Base-by-base conservation (phyloP, 192 early-diverging fungal species). In the Lobulomyces angularis region DNA sequence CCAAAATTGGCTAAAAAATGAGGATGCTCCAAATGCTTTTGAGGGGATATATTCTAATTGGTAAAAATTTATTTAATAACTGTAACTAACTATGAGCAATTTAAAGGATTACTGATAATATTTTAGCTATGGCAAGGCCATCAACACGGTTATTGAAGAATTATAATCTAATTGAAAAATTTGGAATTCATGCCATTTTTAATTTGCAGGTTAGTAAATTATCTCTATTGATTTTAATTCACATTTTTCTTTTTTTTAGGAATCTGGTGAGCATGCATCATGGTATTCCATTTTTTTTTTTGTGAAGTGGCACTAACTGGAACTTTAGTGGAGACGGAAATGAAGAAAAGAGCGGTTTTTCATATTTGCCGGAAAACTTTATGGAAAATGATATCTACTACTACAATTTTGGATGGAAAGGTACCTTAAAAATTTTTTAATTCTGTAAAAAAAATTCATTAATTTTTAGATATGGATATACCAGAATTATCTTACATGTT, bases 151-250 rank as follows among this genome's bases (percentile, higher is more conserved):
- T 70, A 5, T 62, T 70, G 8, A 41, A 43, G 1, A 48, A 50
- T 11, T 48, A 46, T 39, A 34, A 46, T 8, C 23, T 70, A 1
- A 37, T 51, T 17, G 26, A 36, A 5, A 34, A 23, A 27, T 62
- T 70, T 30, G 47, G 46, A 16, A 54, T 70, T 27, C 35, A 19
- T 17, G 20, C 49, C 29, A 50, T 70, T 9, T 59, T 70, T 46
- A 65, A 65, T 48, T 54, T 70, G 28, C 57, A 70, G 37, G 21
- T n/a, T n/a, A n/a, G n/a, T n/a, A n/a, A n/a, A n/a, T n/a, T n/a
- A n/a, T n/a, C n/a, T n/a, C n/a, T n/a, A n/a, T n/a, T n/a, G n/a
- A n/a, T n/a, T n/a, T n/a, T n/a, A n/a, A n/a, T n/a, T n/a, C n/a
- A n/a, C n/a, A n/a, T n/a, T n/a, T n/a, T n/a, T n/a, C n/a, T n/a